These are phyloP conservation scores for Pharus latifolius DNA, from an alignment of 176 grass and related monocot species.

Conservation along the genomic window DNA sequence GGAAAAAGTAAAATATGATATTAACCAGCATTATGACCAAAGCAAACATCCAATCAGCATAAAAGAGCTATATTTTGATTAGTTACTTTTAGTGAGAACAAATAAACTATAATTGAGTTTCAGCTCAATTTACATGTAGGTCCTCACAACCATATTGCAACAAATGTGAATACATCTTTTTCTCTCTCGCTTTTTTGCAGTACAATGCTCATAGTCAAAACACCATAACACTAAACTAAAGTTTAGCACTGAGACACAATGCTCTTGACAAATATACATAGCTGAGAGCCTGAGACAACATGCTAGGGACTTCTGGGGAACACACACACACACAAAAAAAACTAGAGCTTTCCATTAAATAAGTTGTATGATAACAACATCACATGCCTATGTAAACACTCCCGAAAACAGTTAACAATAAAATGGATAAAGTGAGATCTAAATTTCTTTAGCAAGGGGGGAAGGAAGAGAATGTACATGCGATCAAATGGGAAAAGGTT, in stretches of 20 bases:
- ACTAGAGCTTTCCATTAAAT: no score
- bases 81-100: background rate
- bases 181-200: no score
- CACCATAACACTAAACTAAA: background rate
- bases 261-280: background rate
- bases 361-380: no score
- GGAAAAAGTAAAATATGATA: background rate
- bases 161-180: background rate
- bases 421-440: no score
- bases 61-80: constrained; percentile 8
- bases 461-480: no score
- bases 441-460: no score
- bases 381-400: no score
- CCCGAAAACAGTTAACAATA: no score
- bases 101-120: background rate
- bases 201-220: constrained; percentile 1
- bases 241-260: background rate
- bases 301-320: background rate
- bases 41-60: background rate
- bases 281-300: background rate
- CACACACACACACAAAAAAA: no score
- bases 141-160: background rate
- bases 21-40: background rate
- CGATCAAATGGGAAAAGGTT: no score
- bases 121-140: background rate